Evolutionary conservation across 352 stramenopile genomes (phyloP).

Genomic region (Pythium guiyangense): DNA sequence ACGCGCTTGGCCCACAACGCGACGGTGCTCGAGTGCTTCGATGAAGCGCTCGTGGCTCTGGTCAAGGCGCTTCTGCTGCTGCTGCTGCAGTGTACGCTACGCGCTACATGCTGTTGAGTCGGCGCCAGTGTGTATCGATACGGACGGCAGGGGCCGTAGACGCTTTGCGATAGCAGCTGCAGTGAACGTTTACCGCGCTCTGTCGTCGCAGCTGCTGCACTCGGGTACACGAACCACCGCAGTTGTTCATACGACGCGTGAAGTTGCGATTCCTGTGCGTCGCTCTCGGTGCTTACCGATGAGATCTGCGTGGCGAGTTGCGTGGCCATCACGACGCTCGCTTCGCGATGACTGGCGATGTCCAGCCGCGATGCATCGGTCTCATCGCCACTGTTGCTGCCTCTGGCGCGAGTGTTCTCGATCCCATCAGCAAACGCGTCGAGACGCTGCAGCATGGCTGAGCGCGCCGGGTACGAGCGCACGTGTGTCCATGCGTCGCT

Average conservation of each 20-base stretch:
- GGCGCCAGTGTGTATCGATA: too few relatives aligned
- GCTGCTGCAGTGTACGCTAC: too few relatives aligned
- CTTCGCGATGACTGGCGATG: slow-evolving; percentile 1
- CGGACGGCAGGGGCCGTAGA: too few relatives aligned
- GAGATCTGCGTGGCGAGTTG: slow-evolving; percentile 19
- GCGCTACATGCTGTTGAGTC: too few relatives aligned
- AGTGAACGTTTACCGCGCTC: slow-evolving; percentile 82
- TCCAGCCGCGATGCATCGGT: slow-evolving; percentile 11
- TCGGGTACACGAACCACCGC: slow-evolving; percentile 74
- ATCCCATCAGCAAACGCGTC: too few relatives aligned
- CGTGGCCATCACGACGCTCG: slow-evolving; percentile 36
- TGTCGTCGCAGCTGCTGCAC: slow-evolving; percentile 79
- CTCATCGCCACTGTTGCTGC: slow-evolving; percentile 14
- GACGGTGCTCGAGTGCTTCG: too few relatives aligned
- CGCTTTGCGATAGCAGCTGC: neutral
- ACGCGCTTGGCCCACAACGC: too few relatives aligned
- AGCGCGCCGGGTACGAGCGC: slow-evolving; percentile 31
- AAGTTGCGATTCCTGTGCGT: slow-evolving; percentile 37
- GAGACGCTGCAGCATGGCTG: too few relatives aligned
- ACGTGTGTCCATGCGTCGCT: slow-evolving; percentile 92
- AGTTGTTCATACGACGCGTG: slow-evolving; percentile 42
- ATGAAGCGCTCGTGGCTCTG: too few relatives aligned
- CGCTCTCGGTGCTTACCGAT: slow-evolving; percentile 7
- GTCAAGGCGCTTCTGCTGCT: too few relatives aligned
- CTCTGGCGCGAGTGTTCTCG: slow-evolving; percentile 10